Conservation (phyloP, 1,139 yeast genomes). For the Suhomyces wounanorum region DNA sequence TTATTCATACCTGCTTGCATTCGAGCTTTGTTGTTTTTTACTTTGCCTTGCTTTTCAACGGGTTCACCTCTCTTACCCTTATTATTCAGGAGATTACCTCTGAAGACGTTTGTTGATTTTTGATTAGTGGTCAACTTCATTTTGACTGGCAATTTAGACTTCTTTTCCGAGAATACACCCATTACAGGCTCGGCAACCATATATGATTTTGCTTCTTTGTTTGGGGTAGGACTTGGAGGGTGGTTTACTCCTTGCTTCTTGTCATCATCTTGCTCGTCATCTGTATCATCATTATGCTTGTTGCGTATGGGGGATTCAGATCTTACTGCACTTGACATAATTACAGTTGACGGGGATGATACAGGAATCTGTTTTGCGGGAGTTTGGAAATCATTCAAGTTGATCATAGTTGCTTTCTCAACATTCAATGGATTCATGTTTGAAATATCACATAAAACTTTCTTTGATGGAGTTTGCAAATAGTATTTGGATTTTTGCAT, state of each 20-base stretch:
- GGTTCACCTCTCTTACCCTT: constrained; percentile 13
- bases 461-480: constrained; percentile 38
- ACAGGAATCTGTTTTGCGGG: constrained; percentile 24
- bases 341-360: constrained; percentile 29
- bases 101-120: constrained; percentile 10
- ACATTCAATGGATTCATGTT: constrained; percentile 19
- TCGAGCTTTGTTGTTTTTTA: constrained; percentile 26
- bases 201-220: constrained; percentile 23
- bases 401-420: constrained; percentile 8
- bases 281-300: constrained; percentile 5
- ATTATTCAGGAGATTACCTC: constrained; percentile 21
- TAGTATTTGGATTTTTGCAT: constrained; percentile 14
- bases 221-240: constrained; percentile 49
- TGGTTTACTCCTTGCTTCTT: constrained; percentile 11
- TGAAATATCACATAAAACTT: constrained; percentile 29
- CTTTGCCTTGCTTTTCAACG: constrained; percentile 1
- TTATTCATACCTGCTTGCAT: constrained; percentile 51
- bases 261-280: constrained; percentile 8
- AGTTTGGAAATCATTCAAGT: constrained; percentile 16
- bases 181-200: constrained; percentile 36
- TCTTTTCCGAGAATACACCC: constrained; percentile 47
- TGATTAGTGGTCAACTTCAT: constrained; percentile 3
- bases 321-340: constrained; percentile 21
- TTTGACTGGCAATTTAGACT: constrained; percentile 9
- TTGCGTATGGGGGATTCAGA: constrained; percentile 8